Percentiles rank a stretch among this genome's conserved stretches.
These are phyloP conservation scores for Xanthoceras sorbifolium DNA, from an alignment of 345 rosid genomes.

Conservation along the genomic window DNA sequence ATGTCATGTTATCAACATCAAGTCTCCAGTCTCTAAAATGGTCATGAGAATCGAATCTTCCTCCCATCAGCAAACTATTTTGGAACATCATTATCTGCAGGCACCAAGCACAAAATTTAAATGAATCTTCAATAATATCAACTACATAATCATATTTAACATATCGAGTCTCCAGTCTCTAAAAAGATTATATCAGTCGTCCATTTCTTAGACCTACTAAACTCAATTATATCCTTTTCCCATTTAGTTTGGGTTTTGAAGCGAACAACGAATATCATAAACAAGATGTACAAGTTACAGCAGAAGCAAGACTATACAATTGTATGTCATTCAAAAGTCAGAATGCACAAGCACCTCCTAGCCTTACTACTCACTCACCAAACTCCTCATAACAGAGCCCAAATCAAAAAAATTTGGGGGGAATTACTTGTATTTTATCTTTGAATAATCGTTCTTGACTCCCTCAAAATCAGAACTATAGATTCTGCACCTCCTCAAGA, in stretches of 20 bases:
- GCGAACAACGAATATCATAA: not conserved
- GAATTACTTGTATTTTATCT: not conserved
- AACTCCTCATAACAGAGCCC: not conserved
- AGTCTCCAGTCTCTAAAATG: slow-evolving; percentile 56
- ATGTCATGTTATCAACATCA: slow-evolving; percentile 60
- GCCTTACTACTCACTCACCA: not conserved
- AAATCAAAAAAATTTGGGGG: not conserved
- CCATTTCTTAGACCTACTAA: not conserved
- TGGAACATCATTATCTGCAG: slow-evolving; percentile 57
- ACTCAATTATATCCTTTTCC: not conserved
- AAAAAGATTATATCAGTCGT: not conserved
- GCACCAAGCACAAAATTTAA: not conserved
- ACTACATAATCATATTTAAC: not conserved
- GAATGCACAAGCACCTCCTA: not conserved
- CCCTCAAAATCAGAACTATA: not conserved
- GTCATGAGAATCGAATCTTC: slow-evolving; percentile 39
- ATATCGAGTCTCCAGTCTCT: too few relatives aligned
- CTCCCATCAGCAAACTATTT: slow-evolving; percentile 49
- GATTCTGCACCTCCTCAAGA: too few relatives aligned
- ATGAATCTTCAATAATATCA: not conserved
- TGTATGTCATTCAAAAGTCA: not conserved
- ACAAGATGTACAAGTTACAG: not conserved
- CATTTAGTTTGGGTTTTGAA: not conserved
- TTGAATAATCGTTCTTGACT: not conserved
- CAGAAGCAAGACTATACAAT: not conserved